phyloP scores from a whole-genome alignment of 257 asterid species.

The Penstemon barbatus region DNA sequence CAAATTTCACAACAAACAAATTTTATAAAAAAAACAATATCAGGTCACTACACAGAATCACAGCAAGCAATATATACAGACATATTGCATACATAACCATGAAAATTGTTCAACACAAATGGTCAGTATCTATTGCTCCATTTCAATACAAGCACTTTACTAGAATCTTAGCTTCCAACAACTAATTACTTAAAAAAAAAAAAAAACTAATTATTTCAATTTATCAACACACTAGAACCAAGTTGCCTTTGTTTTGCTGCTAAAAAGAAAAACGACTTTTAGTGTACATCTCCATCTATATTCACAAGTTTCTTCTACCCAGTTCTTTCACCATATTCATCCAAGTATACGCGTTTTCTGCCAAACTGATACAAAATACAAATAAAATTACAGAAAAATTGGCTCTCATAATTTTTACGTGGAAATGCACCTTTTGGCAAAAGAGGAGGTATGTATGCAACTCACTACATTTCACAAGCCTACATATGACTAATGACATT shows the following conservation, averaged over 20 bases:
- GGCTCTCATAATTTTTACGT: no score
- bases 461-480: no score
- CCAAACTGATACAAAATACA: conserved; percentile 15
- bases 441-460: no score
- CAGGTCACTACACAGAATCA: conserved; percentile 12
- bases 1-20: conserved; percentile 11
- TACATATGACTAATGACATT: no score
- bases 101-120: conserved; percentile 2
- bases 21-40: no score
- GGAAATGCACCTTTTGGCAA: no score
- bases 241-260: conserved; percentile 25
- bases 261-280: background rate
- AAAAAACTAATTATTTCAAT: conserved; percentile 8
- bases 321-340: conserved; percentile 14
- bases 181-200: background rate
- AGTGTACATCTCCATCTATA: conserved; percentile 37
- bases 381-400: background rate
- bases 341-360: conserved; percentile 20
- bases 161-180: conserved; percentile 11
- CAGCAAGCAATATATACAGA: conserved; percentile 29
- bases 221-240: conserved; percentile 26
- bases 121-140: conserved; percentile 15
- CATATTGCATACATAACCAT: conserved; percentile 15
- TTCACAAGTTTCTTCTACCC: conserved; percentile 40
- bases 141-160: conserved; percentile 21